Conservation (phyloP, 1,139 yeast genomes). For the Nakaseomyces delphensis region DNA sequence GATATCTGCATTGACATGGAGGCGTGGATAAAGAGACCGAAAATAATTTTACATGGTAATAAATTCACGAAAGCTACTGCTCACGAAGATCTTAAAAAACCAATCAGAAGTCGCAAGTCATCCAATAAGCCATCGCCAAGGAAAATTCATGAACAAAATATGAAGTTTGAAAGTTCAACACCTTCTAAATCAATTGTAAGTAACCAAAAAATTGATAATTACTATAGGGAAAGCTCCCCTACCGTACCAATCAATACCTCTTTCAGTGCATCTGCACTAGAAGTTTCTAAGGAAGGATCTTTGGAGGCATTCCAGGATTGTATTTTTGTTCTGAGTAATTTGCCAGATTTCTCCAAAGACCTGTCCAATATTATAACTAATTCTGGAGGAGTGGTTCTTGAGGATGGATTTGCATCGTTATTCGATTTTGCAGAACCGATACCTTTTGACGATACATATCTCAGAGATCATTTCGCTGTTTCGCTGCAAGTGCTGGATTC, state of each 20-base stretch:
- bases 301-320: neutral
- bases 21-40: slow-evolving; percentile 29
- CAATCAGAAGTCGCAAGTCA: slow-evolving; percentile 23
- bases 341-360: slow-evolving; percentile 10
- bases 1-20: slow-evolving; percentile 22
- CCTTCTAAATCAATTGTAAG: neutral
- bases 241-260: slow-evolving; percentile 2
- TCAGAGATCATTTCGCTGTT: neutral
- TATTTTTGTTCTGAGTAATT: neutral
- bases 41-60: slow-evolving; percentile 16
- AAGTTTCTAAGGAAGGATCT: neutral
- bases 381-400: slow-evolving; percentile 46
- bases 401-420: slow-evolving; percentile 19
- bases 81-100: slow-evolving; percentile 15
- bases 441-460: neutral
- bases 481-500: neutral
- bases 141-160: slow-evolving; percentile 10
- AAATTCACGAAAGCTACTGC: slow-evolving; percentile 12
- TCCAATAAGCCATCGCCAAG: slow-evolving; percentile 15
- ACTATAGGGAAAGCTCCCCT: neutral
- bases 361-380: slow-evolving; percentile 34
- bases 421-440: neutral
- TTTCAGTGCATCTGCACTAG: neutral
- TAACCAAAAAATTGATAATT: neutral
- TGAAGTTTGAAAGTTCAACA: slow-evolving; percentile 1